Base-by-base conservation (phyloP, 306 rosid species). In the Cucurbita pepo region DNA sequence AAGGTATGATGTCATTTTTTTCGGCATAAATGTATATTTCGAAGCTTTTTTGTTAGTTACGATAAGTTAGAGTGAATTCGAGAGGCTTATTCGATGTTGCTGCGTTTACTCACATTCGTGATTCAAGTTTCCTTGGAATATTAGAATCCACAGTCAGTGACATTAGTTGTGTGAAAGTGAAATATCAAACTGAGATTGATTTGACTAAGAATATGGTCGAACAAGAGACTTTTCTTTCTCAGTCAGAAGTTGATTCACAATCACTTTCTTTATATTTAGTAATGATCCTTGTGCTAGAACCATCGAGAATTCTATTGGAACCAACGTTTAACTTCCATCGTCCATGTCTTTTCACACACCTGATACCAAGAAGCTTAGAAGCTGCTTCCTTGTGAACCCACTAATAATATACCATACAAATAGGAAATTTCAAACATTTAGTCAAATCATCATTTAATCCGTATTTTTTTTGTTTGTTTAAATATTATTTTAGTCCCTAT, bases 1-100 rank as follows among this genome's bases (percentile, higher is more conserved):
- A 58, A 78, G 88, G 88, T 85, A 75, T 19, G 13, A 18, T 69
- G 57, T 25, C 8, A 30, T 14, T 14, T 69, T 69, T 69, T 58
- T 12, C 22, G 15, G 14, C 43, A 30, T 47, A 50, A 25, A 15
- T 45, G 21, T 53, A 22, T 66, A 66, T 47, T 67, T 67, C 16
- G 10, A 67, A 22, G 38, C 37, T 56, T 44, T 47, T 19, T 43
- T 64, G 71, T 64, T 63, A 41, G 70, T 63, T 18, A 34, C 5
- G 3, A 36, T 36, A 60, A 15, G 12, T 34, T 12, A 14, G 47
- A 61, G 8, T 56, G 61, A 22, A 58, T 11, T 58, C 0, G 63
- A 30, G 63, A 58, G 40, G 63, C 30, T 30, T 14, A 30, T 59
- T 6, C 19, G 18, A 59, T 58, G 43, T 5, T 34, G 43, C 43